Percentiles rank a stretch among this genome's conserved stretches.
Conservation (phyloP, 129 eudicot species). For the sunflower (Helianthus annuus) region HanXRQr2.0-SUNRISE NC_035436.2:206853131-206853630, state of each 20-base stretch:
- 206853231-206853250: background rate
- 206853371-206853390: background rate
- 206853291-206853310: constrained; percentile 25
- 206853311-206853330: constrained; percentile 7
- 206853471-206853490: too few relatives aligned
- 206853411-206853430: too few relatives aligned
- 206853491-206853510: too few relatives aligned
- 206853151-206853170: constrained; percentile 40
- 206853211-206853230: constrained; percentile 35
- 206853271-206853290: background rate
- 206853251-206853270: background rate
- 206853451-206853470: too few relatives aligned
- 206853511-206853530: too few relatives aligned
- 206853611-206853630: too few relatives aligned
- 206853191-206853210: constrained; percentile 41
- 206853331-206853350: constrained; percentile 10
- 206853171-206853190: constrained; percentile 27
- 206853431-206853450: too few relatives aligned
- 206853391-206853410: background rate
- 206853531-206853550: too few relatives aligned
- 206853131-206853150: constrained; percentile 46
- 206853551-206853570: too few relatives aligned
- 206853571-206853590: too few relatives aligned
- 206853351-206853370: background rate
- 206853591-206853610: too few relatives aligned